Percentiles rank a stretch among this genome's conserved stretches.
phyloP scores from a whole-genome alignment of 768 basidiomycete species.

The Chalciporus piperatus region DNA sequence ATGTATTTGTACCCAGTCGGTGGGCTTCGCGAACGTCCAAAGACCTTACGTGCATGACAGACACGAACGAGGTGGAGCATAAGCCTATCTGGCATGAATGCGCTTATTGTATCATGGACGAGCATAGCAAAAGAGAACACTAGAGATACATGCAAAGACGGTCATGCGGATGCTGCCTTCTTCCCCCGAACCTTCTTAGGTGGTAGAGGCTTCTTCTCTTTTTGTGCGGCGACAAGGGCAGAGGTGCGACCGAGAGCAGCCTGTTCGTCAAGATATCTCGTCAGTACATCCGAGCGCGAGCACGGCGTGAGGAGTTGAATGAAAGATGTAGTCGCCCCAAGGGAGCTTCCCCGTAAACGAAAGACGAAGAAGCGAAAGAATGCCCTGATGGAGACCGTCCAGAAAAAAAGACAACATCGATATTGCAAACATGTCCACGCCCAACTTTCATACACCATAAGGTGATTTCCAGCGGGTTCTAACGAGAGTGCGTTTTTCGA shows the following conservation, averaged over 20 bases:
- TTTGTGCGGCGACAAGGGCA: slow-evolving; percentile 66
- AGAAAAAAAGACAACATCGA: slow-evolving; percentile 25
- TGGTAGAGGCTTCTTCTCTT: slow-evolving; percentile 63
- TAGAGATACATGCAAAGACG: slow-evolving; percentile 24
- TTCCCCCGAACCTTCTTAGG: slow-evolving; percentile 73
- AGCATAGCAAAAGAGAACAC: slow-evolving; percentile 20
- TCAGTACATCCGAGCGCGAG: slow-evolving; percentile 24
- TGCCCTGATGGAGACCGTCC: slow-evolving; percentile 19
- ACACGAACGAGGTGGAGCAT: not conserved
- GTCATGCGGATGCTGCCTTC: slow-evolving; percentile 40
- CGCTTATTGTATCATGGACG: slow-evolving; percentile 19
- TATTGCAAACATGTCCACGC: slow-evolving; percentile 96
- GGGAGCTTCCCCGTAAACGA: slow-evolving; percentile 30
- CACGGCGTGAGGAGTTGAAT: not conserved
- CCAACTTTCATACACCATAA: slow-evolving; percentile 72
- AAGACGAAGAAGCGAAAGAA: slow-evolving; percentile 28
- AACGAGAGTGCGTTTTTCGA: slow-evolving; percentile 71
- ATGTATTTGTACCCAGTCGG: slow-evolving; percentile 22
- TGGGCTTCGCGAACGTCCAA: not conserved
- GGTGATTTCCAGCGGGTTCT: slow-evolving; percentile 83
- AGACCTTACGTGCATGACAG: not conserved
- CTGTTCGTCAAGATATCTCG: slow-evolving; percentile 35
- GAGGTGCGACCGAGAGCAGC: slow-evolving; percentile 76
- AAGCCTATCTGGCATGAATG: slow-evolving; percentile 5
- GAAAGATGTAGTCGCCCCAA: slow-evolving; percentile 23